These are phyloP conservation scores for Gossypium aridum DNA, from an alignment of 441 rosid species.

Conservation along the genomic window DNA sequence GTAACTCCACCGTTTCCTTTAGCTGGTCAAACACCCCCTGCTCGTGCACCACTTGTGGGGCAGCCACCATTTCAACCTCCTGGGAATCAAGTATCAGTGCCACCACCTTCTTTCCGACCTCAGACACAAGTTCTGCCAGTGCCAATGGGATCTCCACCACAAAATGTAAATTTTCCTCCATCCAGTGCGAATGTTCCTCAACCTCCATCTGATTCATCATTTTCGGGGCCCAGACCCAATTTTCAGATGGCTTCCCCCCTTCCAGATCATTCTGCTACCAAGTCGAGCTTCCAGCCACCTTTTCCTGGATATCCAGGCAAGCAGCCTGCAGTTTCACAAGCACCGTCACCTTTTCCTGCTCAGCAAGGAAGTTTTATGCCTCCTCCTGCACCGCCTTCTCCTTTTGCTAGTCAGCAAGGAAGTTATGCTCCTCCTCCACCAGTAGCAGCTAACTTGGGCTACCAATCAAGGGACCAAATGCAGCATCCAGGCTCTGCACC, in stretches of 20 bases:
- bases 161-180: conserved; percentile 31
- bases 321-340: conserved; percentile 41
- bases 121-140: conserved; percentile 45
- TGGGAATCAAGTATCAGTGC: conserved; percentile 40
- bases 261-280: conserved; percentile 33
- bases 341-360: conserved; percentile 46
- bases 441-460: conserved; percentile 28
- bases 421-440: conserved; percentile 45
- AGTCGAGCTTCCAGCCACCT: conserved; percentile 38
- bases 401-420: conserved; percentile 54
- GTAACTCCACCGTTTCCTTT: conserved; percentile 45
- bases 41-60: conserved; percentile 44
- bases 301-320: conserved; percentile 58
- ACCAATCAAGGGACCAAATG: conserved; percentile 46
- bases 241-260: conserved; percentile 47
- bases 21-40: conserved; percentile 44
- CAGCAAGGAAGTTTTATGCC: conserved; percentile 48
- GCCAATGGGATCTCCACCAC: conserved; percentile 67
- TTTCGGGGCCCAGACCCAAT: conserved; percentile 36
- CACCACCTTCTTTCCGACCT: conserved; percentile 35
- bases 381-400: conserved; percentile 36
- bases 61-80: conserved; percentile 55
- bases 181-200: conserved; percentile 38
- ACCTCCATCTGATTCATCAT: conserved; percentile 29
- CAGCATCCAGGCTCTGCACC: conserved; percentile 55